These are phyloP conservation scores for Saccharomycopsis hybrid DNA, from an alignment of 1,139 yeast genomes.

Conservation along the genomic window DNA sequence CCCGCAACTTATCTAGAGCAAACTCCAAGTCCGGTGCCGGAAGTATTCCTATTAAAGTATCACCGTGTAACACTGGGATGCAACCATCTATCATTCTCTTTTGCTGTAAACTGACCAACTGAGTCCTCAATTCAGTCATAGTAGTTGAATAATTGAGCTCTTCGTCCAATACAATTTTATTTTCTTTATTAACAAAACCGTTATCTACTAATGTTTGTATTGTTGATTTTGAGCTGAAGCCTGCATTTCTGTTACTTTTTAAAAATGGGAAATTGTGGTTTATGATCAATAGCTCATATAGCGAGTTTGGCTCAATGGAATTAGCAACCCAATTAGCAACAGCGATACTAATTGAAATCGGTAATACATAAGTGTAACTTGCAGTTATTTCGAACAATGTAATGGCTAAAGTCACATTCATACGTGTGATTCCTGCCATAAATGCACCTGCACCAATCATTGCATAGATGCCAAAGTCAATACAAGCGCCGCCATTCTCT, in stretches of 20 bases:
- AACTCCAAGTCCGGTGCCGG: conserved; percentile 50
- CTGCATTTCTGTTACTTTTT: conserved; percentile 33
- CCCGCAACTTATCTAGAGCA: conserved; percentile 41
- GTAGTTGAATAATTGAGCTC: conserved; percentile 34
- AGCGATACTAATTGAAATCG: conserved; percentile 51
- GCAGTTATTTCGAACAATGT: conserved; percentile 57
- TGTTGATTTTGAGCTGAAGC: conserved; percentile 28
- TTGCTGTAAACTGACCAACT: conserved; percentile 34
- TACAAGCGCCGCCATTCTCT: conserved; percentile 25
- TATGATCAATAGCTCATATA: conserved; percentile 46
- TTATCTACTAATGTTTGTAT: conserved; percentile 14
- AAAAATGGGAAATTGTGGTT: conserved; percentile 52
- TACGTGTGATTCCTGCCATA: conserved; percentile 63
- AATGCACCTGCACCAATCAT: conserved; percentile 65
- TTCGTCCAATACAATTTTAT: conserved; percentile 34
- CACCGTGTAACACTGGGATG: conserved; percentile 38
- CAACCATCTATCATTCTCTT: conserved; percentile 49
- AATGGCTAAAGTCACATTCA: conserved; percentile 57
- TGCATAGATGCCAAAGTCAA: conserved; percentile 57
- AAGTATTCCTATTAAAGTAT: conserved; percentile 41
- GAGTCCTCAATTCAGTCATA: conserved; percentile 29
- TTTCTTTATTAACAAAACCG: conserved; percentile 7
- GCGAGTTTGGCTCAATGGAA: conserved; percentile 44
- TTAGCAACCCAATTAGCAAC: conserved; percentile 56
- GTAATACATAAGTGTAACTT: conserved; percentile 53